Base-by-base conservation (phyloP, 116 monocot genomes). In the Cymodocea nodosa region DNA sequence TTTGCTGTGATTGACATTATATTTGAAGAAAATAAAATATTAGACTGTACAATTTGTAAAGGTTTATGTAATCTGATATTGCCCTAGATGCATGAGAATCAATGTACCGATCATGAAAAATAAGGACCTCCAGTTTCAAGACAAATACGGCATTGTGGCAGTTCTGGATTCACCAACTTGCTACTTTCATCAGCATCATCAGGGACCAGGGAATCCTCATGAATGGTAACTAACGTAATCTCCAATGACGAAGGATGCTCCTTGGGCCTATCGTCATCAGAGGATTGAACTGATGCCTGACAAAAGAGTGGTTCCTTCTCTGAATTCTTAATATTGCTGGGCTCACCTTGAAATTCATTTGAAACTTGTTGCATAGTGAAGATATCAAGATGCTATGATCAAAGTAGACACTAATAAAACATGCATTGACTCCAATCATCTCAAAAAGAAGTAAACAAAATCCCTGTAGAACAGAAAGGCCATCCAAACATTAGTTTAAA, bases 121-220 rank as follows among this genome's bases (percentile, higher is more conserved):
- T 71, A 77, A 64, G 55, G 71, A 95, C 95, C 95, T 95, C 75
- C 95, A 44, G 17, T 85, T 48, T 95, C 90, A 78, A 95, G 85
- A 74, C 95, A 95, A 74, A 95, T 95, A 15, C 95, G 84, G 57
- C 95, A 95, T 61, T 90, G 95, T 37, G 86, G 86, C 66, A 72
- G 74, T 36, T 86, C 86, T 51, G 56, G 68, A 71, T 71, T 74
- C 50, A 87, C 76, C 51, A 92, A 76, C 72, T 64, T 76, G 74
- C 63, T 70, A 24, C 37, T 56, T 52, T 92, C 92, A 72, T 87
- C 84, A n/a, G 37, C 78, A 79, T 77, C 79, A 73, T 63, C 39
- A 17, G 63, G 40, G 50, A 17, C 76, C 59, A 75, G 73, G 37
- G 49, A 50, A 65, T 84, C 75, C 35, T 67, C 79, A n/a, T 68